These are phyloP conservation scores for Quercus agrifolia DNA, from an alignment of 306 rosid genomes.

Conservation along the genomic window DNA sequence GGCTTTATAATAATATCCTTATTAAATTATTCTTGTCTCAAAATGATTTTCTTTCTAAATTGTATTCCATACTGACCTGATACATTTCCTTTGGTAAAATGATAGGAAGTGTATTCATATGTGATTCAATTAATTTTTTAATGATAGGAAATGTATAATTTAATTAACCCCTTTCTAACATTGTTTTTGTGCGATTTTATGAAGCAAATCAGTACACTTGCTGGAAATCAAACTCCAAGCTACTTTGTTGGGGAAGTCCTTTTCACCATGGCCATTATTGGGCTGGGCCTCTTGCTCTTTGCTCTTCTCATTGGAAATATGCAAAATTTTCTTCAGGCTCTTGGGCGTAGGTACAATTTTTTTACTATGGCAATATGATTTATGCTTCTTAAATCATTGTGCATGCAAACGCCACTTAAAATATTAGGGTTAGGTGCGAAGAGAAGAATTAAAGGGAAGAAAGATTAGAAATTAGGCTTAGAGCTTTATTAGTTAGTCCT, in stretches of 20 bases:
- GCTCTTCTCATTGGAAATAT: conserved; percentile 86
- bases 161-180: conserved; percentile 5
- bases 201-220: conserved; percentile 91
- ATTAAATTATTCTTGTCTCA: too few species aligned
- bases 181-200: conserved; percentile 17
- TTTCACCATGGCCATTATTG: conserved; percentile 70
- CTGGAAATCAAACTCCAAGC: conserved; percentile 70
- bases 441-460: too few species aligned
- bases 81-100: background rate
- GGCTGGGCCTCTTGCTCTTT: conserved; percentile 82
- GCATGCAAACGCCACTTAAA: background rate
- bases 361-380: background rate
- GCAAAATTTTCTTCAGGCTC: conserved; percentile 89
- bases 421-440: background rate
- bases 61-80: background rate
- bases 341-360: conserved; percentile 56
- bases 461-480: too few species aligned
- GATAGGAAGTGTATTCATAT: background rate
- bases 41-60: background rate
- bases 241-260: conserved; percentile 69
- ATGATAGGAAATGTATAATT: background rate
- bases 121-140: background rate
- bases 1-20: too few species aligned
- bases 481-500: too few species aligned
- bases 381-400: background rate